phyloP scores from a whole-genome alignment of 2,329 filamentous ascomycete species.

The Cryphonectria parasitica region DNA sequence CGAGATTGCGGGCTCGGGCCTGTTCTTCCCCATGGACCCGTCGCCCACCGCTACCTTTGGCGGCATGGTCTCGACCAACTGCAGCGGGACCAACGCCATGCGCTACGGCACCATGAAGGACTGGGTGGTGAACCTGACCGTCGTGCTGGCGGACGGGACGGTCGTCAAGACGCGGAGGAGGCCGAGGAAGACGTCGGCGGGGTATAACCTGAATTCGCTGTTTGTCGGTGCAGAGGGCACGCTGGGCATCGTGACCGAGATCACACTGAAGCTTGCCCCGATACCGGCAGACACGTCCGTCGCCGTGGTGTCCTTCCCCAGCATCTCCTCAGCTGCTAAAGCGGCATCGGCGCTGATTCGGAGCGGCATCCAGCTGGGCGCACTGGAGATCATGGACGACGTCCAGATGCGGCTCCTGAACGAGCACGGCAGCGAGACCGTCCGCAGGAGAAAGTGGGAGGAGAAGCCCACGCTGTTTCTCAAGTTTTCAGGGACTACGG shows the following conservation, averaged over 20 bases:
- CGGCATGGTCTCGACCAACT: conserved; percentile 70
- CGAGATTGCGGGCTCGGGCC: conserved; percentile 61
- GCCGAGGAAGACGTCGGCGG: conserved; percentile 70
- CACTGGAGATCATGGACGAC: conserved; percentile 67
- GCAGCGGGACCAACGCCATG: conserved; percentile 62
- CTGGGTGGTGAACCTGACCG: conserved; percentile 72
- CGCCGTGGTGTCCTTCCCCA: conserved; percentile 64
- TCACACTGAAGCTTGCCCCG: conserved; percentile 68
- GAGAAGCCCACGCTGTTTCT: conserved; percentile 75
- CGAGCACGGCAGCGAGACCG: conserved; percentile 60
- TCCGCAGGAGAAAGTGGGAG: conserved; percentile 61
- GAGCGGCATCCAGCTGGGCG: conserved; percentile 67
- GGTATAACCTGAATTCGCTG: conserved; percentile 71
- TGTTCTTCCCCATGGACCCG: conserved; percentile 74
- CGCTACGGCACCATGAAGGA: conserved; percentile 78
- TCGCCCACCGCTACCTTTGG: conserved; percentile 63
- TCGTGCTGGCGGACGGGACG: conserved; percentile 71
- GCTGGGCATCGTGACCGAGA: conserved; percentile 71
- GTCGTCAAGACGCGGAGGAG: conserved; percentile 70
- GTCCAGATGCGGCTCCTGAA: conserved; percentile 72
- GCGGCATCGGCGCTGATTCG: conserved; percentile 68
- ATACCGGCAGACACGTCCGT: conserved; percentile 67
- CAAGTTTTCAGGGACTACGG: conserved; percentile 71
- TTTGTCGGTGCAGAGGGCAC: conserved; percentile 76
- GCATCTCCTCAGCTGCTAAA: conserved; percentile 63